Conservation (phyloP, 2,329 filamentous ascomycete genomes). For the Penicillium crustosum region DNA sequence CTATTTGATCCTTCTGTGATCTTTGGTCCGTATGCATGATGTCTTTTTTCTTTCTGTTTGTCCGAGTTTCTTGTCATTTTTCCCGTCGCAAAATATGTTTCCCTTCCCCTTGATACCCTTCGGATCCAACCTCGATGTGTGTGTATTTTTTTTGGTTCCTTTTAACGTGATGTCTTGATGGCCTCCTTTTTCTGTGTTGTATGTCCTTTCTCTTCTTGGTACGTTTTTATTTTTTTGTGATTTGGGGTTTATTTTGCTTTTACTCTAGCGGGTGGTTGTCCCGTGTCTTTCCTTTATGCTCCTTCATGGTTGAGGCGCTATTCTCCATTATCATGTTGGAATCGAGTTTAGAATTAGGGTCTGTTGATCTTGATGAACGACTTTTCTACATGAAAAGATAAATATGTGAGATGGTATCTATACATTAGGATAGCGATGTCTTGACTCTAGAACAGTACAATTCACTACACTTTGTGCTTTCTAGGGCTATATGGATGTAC, state of each 20-base stretch:
- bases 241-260: constrained; percentile 11
- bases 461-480: background rate
- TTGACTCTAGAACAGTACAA: background rate
- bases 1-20: constrained; percentile 79
- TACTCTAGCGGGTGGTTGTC: constrained; percentile 14
- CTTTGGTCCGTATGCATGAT: constrained; percentile 15
- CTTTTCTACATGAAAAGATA: background rate
- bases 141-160: constrained; percentile 28
- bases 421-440: background rate
- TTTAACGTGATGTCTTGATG: constrained; percentile 44
- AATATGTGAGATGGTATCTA: background rate
- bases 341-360: background rate
- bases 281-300: constrained; percentile 14
- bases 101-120: constrained; percentile 43
- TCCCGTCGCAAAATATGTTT: constrained; percentile 30
- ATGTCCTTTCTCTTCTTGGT: constrained; percentile 19
- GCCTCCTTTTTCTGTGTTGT: constrained; percentile 23
- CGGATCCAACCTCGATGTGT: constrained; percentile 39
- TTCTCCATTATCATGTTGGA: constrained; percentile 6
- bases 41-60: constrained; percentile 17
- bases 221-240: constrained; percentile 13
- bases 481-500: background rate
- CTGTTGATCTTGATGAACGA: background rate
- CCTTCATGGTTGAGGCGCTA: constrained; percentile 13
- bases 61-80: constrained; percentile 23